A percentile compares a stretch with the other conserved stretches of the same genome.
These are phyloP conservation scores for Boletus rubroflammeus DNA, from an alignment of 768 basidiomycete genomes.

Conservation along the genomic window DNA sequence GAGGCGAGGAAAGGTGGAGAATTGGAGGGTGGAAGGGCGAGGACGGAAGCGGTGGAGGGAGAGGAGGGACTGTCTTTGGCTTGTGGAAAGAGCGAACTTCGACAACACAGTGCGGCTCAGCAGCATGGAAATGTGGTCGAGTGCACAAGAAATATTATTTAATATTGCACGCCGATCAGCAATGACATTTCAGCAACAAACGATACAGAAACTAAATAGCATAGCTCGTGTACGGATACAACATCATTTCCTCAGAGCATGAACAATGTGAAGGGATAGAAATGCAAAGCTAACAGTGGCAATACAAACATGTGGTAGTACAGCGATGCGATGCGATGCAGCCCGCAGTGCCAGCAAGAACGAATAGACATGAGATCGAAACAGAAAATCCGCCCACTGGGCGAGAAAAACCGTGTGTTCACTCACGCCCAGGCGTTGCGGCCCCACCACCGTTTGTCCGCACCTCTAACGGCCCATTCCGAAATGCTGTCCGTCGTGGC, in stretches of 20 bases:
- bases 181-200: no score
- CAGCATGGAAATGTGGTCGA: conserved; percentile 21
- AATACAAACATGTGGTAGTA: conserved; percentile 20
- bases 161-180: no score
- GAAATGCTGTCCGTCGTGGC: conserved; percentile 63
- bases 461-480: conserved; percentile 73
- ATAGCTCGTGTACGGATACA: conserved; percentile 3
- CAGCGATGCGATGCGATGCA: conserved; percentile 17
- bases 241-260: background rate
- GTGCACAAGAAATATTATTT: background rate
- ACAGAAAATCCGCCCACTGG: conserved; percentile 3
- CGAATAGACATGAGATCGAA: conserved; percentile 6
- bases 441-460: conserved; percentile 72
- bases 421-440: conserved; percentile 45
- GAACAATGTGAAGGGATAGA: background rate
- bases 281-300: conserved; percentile 5
- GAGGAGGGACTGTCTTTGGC: conserved; percentile 9
- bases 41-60: conserved; percentile 2
- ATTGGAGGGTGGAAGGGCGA: background rate
- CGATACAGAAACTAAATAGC: no score
- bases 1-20: conserved; percentile 20
- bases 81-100: background rate
- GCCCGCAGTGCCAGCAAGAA: conserved; percentile 3
- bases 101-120: conserved; percentile 19
- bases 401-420: background rate